These are phyloP conservation scores for Gynostemma pentaphyllum DNA, from an alignment of 306 rosid species.

Conservation along the genomic window DNA sequence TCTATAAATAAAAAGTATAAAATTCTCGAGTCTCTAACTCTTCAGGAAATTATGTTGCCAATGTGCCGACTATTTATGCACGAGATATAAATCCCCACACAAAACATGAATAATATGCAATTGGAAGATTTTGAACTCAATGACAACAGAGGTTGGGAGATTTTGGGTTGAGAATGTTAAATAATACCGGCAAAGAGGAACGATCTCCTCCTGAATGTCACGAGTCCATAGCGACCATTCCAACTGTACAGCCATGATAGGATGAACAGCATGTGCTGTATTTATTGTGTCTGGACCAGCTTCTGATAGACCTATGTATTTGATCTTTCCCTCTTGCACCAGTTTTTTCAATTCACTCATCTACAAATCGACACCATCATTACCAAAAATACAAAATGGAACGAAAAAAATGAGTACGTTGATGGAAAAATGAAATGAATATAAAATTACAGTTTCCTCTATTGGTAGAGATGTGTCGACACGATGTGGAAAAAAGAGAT, in stretches of 20 bases:
- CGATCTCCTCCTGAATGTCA: conserved; percentile 52
- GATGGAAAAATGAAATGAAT: background rate
- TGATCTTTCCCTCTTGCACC: conserved; percentile 69
- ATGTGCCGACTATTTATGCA: background rate
- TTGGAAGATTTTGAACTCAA: background rate
- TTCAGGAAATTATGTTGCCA: background rate
- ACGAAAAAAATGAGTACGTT: background rate
- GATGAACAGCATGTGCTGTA: conserved; percentile 82
- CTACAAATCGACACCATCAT: conserved; percentile 16
- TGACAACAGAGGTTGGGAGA: background rate
- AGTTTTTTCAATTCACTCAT: conserved; percentile 65
- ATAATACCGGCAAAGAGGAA: conserved; percentile 62
- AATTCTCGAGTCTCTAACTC: background rate
- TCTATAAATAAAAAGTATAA: background rate
- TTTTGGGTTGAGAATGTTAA: background rate
- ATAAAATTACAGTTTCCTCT: conserved; percentile 57
- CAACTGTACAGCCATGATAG: conserved; percentile 58
- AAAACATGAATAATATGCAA: background rate
- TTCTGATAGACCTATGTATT: conserved; percentile 63
- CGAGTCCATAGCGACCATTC: conserved; percentile 85
- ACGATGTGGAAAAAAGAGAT: conserved; percentile 78
- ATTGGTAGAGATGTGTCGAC: conserved; percentile 60
- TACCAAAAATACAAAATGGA: background rate
- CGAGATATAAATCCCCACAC: background rate
- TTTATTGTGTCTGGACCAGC: conserved; percentile 66